Conservation (phyloP, 2,329 filamentous ascomycete genomes). For the Alternaria ethzedia region DNA sequence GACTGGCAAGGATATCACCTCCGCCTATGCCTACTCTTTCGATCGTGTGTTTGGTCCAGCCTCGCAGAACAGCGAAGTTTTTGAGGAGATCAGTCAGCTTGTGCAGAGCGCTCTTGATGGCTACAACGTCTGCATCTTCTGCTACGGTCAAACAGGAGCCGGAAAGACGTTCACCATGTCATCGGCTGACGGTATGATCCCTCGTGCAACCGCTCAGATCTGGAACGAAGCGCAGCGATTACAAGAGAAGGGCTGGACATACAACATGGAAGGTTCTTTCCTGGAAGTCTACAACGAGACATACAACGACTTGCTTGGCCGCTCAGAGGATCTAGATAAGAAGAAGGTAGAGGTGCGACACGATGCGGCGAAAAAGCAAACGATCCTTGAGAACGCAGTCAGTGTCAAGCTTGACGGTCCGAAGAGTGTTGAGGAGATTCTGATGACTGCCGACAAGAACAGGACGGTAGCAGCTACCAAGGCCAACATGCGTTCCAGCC, state of each 20-base stretch:
- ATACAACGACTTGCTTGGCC: constrained; percentile 84
- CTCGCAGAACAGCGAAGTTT: constrained; percentile 83
- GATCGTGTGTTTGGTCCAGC: constrained; percentile 87
- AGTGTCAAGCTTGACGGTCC: constrained; percentile 79
- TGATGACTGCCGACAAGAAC: constrained; percentile 82
- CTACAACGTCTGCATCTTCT: constrained; percentile 99
- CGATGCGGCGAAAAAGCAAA: constrained; percentile 81
- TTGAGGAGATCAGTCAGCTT: constrained; percentile 94
- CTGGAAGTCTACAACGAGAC: constrained; percentile 99
- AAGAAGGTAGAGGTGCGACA: constrained; percentile 91
- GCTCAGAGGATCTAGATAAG: constrained; percentile 73
- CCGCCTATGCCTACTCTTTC: constrained; percentile 86
- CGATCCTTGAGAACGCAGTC: constrained; percentile 79
- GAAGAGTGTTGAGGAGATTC: constrained; percentile 77
- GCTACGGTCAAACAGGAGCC: constrained; percentile 95
- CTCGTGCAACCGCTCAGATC: constrained; percentile 89
- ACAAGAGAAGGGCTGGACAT: constrained; percentile 90
- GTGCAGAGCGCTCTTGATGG: constrained; percentile 96
- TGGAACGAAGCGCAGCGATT: constrained; percentile 85
- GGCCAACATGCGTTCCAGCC: constrained; percentile 91
- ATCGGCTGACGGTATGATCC: constrained; percentile 94
- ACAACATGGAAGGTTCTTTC: constrained; percentile 93
- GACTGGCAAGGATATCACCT: constrained; percentile 75
- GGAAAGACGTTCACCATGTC: constrained; percentile 99
- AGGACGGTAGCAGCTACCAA: constrained; percentile 95